Percentiles rank a stretch among this genome's conserved stretches.
Conservation (phyloP, 1,284 basidiomycete genomes). For the Papiliotrema nemorosa region DNA sequence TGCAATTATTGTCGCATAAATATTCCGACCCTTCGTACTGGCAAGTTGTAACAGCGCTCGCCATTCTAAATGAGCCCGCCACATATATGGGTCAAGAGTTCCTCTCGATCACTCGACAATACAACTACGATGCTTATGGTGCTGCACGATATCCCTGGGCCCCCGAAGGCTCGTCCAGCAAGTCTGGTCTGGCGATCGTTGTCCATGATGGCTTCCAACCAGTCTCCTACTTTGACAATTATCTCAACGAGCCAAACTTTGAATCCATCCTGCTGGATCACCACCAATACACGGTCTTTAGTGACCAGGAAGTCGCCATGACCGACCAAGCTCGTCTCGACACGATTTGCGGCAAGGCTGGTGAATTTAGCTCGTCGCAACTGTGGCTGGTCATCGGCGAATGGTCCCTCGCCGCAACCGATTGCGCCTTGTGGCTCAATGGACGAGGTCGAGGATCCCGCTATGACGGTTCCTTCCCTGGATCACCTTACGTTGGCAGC, state of each 20-base stretch:
- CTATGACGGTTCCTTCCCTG: conserved; percentile 73
- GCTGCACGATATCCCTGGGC: conserved; percentile 71
- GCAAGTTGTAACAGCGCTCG: conserved; percentile 59
- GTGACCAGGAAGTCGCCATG: conserved; percentile 50
- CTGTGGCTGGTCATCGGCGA: conserved; percentile 78
- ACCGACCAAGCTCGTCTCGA: conserved; percentile 1
- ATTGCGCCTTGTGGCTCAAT: conserved; percentile 80
- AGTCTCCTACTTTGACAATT: conserved; percentile 68
- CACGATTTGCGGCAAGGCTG: conserved; percentile 55
- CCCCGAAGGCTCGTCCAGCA: conserved; percentile 40
- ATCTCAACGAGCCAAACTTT: conserved; percentile 58
- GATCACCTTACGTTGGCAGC: conserved; percentile 64
- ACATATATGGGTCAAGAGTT: conserved; percentile 62
- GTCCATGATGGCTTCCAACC: conserved; percentile 84
- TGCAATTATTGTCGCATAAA: conserved; percentile 26
- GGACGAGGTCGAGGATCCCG: conserved; percentile 66
- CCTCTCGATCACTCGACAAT: conserved; percentile 62
- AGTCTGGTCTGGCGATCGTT: conserved; percentile 53
- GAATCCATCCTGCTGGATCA: conserved; percentile 73
- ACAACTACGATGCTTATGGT: conserved; percentile 58
- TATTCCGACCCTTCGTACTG: conserved; percentile 51
- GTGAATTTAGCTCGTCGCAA: conserved; percentile 54
- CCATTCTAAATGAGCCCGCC: conserved; percentile 65
- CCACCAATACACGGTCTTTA: conserved; percentile 79
- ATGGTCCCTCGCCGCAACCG: conserved; percentile 69